These are phyloP conservation scores for Zymoseptoria crescenta DNA, from an alignment of 2,329 filamentous ascomycete genomes.

Conservation along the genomic window DNA sequence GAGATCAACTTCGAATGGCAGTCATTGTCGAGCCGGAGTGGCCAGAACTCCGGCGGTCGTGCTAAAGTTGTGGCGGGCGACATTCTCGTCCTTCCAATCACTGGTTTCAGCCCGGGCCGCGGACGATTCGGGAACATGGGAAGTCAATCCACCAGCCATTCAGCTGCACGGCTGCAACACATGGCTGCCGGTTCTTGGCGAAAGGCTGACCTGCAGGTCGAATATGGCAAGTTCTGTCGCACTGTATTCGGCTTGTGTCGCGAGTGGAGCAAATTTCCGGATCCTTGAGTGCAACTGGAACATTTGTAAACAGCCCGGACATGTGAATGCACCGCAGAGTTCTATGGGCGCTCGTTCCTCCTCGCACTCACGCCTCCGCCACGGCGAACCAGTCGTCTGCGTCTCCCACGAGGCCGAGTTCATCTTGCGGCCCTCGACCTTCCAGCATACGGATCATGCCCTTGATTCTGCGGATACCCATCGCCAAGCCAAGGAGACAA, in stretches of 20 bases:
- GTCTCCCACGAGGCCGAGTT: not conserved
- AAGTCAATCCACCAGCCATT: not conserved
- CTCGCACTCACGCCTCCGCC: not conserved
- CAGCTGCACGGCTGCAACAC: constrained; percentile 2
- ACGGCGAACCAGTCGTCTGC: not conserved
- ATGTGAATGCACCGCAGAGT: not conserved
- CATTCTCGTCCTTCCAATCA: constrained; percentile 5
- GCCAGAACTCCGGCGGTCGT: not conserved
- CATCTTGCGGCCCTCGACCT: not conserved
- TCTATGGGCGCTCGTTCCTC: too few relatives aligned
- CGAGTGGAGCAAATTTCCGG: constrained; percentile 16
- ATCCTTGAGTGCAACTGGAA: constrained; percentile 36
- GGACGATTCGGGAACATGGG: constrained; percentile 6
- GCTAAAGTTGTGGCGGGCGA: constrained; percentile 3
- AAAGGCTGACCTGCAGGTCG: constrained; percentile 1
- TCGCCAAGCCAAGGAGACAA: not conserved
- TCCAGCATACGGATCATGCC: not conserved
- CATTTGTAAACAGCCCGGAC: not conserved
- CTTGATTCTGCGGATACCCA: not conserved
- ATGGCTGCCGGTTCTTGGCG: constrained; percentile 4
- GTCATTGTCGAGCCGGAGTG: not conserved
- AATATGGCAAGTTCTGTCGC: constrained; percentile 6
- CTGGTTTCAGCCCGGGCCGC: constrained; percentile 6
- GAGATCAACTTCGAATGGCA: constrained; percentile 2
- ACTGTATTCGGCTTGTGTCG: constrained; percentile 5